Conservation (phyloP, 768 basidiomycete species). For the Phylloporus arenicola region DNA sequence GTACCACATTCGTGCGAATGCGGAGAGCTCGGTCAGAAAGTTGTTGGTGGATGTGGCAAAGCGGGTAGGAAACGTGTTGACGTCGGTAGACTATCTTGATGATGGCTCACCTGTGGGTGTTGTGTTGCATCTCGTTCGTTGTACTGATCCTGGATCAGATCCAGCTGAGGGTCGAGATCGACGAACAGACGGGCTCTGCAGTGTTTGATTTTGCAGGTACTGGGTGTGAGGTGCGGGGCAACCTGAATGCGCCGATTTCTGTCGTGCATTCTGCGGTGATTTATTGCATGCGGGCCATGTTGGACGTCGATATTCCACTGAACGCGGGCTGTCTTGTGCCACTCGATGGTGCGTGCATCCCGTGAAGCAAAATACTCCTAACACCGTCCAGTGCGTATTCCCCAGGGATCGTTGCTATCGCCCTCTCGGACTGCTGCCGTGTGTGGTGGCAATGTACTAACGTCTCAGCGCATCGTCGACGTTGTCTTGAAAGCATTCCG, state of each 20-base stretch:
- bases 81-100: constrained; percentile 78
- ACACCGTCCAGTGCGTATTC: constrained; percentile 61
- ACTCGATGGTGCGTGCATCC: constrained; percentile 51
- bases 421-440: constrained; percentile 87
- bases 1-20: constrained; percentile 85
- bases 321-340: constrained; percentile 94
- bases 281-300: constrained; percentile 85
- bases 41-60: constrained; percentile 72
- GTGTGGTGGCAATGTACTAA: constrained; percentile 89
- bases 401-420: constrained; percentile 68
- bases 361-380: not conserved
- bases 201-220: constrained; percentile 83
- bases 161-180: constrained; percentile 68
- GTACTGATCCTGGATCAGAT: constrained; percentile 42
- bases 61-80: constrained; percentile 61
- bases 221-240: constrained; percentile 78
- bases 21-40: constrained; percentile 80
- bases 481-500: constrained; percentile 91
- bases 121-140: not conserved
- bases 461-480: constrained; percentile 90
- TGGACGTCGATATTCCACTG: constrained; percentile 82
- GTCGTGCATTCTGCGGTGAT: constrained; percentile 86
- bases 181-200: constrained; percentile 69
- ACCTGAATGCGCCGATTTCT: constrained; percentile 79
- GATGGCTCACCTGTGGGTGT: constrained; percentile 74